A percentile compares a stretch with the other conserved stretches of the same genome.
Conservation (phyloP, 2,329 filamentous ascomycete species). For the Diaporthe batatas region DNA sequence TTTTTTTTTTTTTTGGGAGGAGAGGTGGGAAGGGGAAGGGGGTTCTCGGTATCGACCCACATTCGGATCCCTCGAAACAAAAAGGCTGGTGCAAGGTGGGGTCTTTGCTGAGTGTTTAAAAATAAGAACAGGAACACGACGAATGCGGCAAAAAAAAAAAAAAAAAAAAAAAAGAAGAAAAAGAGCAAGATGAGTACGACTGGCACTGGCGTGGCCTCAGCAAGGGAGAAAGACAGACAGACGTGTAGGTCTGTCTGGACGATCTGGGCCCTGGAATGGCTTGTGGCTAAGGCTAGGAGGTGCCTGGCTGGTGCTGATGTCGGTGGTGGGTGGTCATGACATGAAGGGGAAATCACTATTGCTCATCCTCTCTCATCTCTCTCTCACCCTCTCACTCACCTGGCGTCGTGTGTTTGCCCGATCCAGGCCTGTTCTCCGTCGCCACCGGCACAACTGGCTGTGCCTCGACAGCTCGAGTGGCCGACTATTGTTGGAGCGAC, state of each 20-base stretch:
- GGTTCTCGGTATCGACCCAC: background rate
- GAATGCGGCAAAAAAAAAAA: background rate
- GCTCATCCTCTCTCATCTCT: conserved; percentile 8
- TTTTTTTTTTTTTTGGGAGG: background rate
- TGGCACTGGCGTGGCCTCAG: background rate
- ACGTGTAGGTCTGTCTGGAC: background rate
- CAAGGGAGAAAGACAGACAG: background rate
- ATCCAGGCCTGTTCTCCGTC: background rate
- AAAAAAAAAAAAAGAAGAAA: background rate
- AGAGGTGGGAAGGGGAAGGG: background rate
- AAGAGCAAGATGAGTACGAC: background rate
- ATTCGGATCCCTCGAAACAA: background rate
- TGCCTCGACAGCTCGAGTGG: too few relatives aligned
- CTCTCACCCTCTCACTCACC: conserved; percentile 3
- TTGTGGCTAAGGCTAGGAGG: conserved; percentile 4
- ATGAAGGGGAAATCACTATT: too few relatives aligned
- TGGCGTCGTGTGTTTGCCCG: conserved; percentile 4
- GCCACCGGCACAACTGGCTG: background rate
- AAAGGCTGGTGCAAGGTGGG: conserved; percentile 8
- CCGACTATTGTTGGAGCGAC: conserved; percentile 7
- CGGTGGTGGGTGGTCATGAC: too few relatives aligned
- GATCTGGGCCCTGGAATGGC: conserved; percentile 22
- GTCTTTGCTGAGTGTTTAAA: background rate
- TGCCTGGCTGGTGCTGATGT: conserved; percentile 4
- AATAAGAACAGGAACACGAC: background rate